A percentile compares a stretch with the other conserved stretches of the same genome.
Conservation (phyloP, 78 protist species). For the Pigoraptor vietnamica region DNA sequence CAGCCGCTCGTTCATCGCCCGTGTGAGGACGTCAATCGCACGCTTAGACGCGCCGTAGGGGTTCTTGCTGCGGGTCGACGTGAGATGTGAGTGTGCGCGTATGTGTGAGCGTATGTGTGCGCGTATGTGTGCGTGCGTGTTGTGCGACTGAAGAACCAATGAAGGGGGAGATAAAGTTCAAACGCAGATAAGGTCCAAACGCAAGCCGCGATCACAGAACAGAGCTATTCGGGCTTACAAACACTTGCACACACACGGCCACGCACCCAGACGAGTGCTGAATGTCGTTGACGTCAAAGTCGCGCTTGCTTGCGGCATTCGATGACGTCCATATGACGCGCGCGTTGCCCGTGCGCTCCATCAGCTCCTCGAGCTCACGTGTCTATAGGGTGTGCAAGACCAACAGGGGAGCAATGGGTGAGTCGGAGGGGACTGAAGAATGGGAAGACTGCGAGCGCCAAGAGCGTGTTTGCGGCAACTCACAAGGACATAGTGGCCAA, state of each 20-base stretch:
- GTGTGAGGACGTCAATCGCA: not conserved
- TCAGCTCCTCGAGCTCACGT: not conserved
- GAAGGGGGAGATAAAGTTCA: too few relatives aligned
- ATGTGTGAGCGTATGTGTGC: too few relatives aligned
- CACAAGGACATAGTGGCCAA: slow-evolving; percentile 16
- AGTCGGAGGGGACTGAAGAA: too few relatives aligned
- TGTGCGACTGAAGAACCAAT: too few relatives aligned
- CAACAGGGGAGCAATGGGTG: too few relatives aligned
- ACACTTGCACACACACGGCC: not conserved
- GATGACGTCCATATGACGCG: not conserved
- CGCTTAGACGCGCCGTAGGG: not conserved
- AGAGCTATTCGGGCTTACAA: not conserved
- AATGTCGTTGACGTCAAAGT: not conserved
- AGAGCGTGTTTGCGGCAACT: too few relatives aligned
- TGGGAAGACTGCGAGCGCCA: too few relatives aligned
- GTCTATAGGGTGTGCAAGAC: not conserved
- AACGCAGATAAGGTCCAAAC: too few relatives aligned
- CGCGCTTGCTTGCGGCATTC: not conserved
- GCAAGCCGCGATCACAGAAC: too few relatives aligned
- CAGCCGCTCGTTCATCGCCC: not conserved
- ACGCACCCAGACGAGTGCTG: not conserved
- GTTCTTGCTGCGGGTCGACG: not conserved
- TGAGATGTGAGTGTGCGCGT: too few relatives aligned
- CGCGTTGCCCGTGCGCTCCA: not conserved
- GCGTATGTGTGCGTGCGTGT: too few relatives aligned